Conservation (phyloP, 2,329 filamentous ascomycete species). For the Fusarium sublunatum region DNA sequence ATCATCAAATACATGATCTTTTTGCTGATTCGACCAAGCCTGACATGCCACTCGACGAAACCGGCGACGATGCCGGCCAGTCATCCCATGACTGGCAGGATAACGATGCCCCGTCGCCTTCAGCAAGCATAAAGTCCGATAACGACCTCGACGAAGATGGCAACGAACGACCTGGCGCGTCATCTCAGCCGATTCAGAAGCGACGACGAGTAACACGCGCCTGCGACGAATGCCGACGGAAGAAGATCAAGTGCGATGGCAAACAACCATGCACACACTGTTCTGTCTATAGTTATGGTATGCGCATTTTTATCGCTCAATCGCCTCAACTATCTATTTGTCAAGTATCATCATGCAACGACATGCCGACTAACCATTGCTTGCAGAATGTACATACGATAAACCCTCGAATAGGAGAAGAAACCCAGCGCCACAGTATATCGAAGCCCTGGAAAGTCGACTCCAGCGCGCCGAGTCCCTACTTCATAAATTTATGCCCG, state of each 20-base stretch:
- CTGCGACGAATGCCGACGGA: conserved; percentile 84
- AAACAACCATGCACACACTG: conserved; percentile 95
- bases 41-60: conserved; percentile 54
- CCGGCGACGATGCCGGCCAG: conserved; percentile 57
- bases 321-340: conserved; percentile 1
- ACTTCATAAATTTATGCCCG: conserved; percentile 81
- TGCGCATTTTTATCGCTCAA: conserved; percentile 24
- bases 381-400: conserved; percentile 89
- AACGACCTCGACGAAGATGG: conserved; percentile 56
- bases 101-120: conserved; percentile 54
- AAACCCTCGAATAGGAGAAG: conserved; percentile 92
- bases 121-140: conserved; percentile 58
- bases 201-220: conserved; percentile 81
- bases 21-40: conserved; percentile 43
- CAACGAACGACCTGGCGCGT: conserved; percentile 48
- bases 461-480: conserved; percentile 85
- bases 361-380: conserved; percentile 32
- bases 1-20: conserved; percentile 14
- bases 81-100: conserved; percentile 53
- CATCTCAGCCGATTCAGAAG: conserved; percentile 75
- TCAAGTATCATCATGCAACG: conserved; percentile 3
- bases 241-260: conserved; percentile 89
- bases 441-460: conserved; percentile 86
- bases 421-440: conserved; percentile 92
- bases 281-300: conserved; percentile 98